Evolutionary conservation across 768 basidiomycete genomes (phyloP), one percentile per base, ranked within the genome.

Genomic region (Amanita fuliginea): DNA sequence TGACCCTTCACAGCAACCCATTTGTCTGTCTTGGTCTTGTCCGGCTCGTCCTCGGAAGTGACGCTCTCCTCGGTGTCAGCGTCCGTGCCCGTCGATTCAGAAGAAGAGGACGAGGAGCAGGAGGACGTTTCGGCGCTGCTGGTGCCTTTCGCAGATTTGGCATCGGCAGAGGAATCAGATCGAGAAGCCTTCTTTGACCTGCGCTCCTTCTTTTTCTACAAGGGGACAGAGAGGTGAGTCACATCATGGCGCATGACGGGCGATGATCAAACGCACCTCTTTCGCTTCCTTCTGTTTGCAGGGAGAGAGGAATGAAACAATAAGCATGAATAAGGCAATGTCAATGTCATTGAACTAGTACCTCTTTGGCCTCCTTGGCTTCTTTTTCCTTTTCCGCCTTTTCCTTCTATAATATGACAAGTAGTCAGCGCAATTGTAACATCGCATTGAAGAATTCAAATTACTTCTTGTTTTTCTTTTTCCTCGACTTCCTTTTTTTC

Each of bases 401-500:
- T 40, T 51, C 53, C 46, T 51, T 53, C 56, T 57, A 44, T 21
- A n/a, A n/a, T 30, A 11, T 14, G 6, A 11, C 26, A 42, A 13
- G 1, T 7, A 3, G 32, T 52, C 39, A 49, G 35, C 36, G 22
- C 24, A 28, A 35, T 45, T 40, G 49, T 59, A 40, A 57, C 26
- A 4, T n/a, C n/a, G n/a, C n/a, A 35, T n/a, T 28, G 9, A 18
- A 19, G 9, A 16, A 26, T 13, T 13, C 9, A 13, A 50, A 32
- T 50, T 35, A 50, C 49, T 65, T 51, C 35, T 59, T 75, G 72
- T 51, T 69, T 76, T 59, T 86, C 83, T 51, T 86, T 83, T 10
- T 76, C 75, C 66, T 86, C 86, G 56, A 79, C 78, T 67, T 82
- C 84, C 64, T 88, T 86, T 62, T 83, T 84, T 21, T 88, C 86